These are phyloP conservation scores for Boletales sp. DNA, from an alignment of 768 basidiomycete species.

Conservation along the genomic window DNA sequence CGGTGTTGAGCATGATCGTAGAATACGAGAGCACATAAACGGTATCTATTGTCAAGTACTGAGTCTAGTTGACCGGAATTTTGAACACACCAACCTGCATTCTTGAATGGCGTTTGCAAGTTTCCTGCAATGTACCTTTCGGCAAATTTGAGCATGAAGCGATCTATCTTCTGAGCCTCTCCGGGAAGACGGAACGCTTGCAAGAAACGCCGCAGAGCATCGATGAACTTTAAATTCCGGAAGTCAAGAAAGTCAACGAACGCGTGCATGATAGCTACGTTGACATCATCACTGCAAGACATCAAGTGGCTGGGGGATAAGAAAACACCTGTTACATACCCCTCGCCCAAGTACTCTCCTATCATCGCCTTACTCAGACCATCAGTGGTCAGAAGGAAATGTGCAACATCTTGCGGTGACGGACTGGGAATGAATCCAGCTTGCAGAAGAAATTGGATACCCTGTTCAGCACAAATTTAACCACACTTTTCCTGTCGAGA, in stretches of 20 bases:
- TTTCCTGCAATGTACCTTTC: slow-evolving; percentile 94
- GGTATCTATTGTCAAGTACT: slow-evolving; percentile 52
- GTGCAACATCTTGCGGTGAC: slow-evolving; percentile 74
- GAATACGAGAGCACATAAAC: slow-evolving; percentile 96
- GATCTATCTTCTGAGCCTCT: slow-evolving; percentile 97
- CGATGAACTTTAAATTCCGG: slow-evolving; percentile 74
- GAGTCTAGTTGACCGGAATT: neutral
- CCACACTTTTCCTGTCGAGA: neutral
- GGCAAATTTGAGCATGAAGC: slow-evolving; percentile 98
- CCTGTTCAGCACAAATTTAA: slow-evolving; percentile 43
- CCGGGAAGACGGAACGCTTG: slow-evolving; percentile 97
- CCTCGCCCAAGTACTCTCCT: slow-evolving; percentile 97
- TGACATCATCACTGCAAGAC: slow-evolving; percentile 69
- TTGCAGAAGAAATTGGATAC: slow-evolving; percentile 84
- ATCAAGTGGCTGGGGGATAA: slow-evolving; percentile 2
- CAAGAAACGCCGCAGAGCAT: slow-evolving; percentile 84
- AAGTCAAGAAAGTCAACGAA: slow-evolving; percentile 95
- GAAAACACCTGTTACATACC: slow-evolving; percentile 46
- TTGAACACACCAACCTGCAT: slow-evolving; percentile 66
- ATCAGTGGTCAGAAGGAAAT: slow-evolving; percentile 83
- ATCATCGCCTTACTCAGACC: slow-evolving; percentile 95
- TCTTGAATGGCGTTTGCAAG: slow-evolving; percentile 79
- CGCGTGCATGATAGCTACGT: slow-evolving; percentile 94
- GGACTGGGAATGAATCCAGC: slow-evolving; percentile 78
- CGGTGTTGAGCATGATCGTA: slow-evolving; percentile 94